Evolutionary conservation across 1,139 yeast genomes (phyloP).

Genomic region (Petasospora fabianii): DNA sequence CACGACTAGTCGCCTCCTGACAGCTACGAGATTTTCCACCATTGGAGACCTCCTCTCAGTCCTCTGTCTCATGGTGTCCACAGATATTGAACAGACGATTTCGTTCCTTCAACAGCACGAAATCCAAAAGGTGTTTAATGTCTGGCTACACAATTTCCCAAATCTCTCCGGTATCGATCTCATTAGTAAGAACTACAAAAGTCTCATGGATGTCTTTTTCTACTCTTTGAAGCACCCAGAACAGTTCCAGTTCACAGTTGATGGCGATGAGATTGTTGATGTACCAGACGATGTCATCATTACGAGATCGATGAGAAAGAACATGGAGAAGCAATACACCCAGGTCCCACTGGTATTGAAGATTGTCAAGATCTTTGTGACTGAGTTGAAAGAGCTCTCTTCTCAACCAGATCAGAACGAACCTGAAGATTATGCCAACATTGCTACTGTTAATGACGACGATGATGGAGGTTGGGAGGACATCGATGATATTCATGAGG

Average conservation of each 20-base stretch:
- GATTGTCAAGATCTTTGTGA: conserved; percentile 64
- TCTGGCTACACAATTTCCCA: conserved; percentile 83
- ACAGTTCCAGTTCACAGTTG: conserved; percentile 50
- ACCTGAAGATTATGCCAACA: conserved; percentile 11
- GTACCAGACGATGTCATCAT: conserved; percentile 61
- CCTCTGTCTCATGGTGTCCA: conserved; percentile 65
- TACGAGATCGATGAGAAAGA: conserved; percentile 79
- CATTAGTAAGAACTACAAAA: conserved; percentile 66
- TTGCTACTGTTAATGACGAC: conserved; percentile 28
- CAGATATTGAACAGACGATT: conserved; percentile 59
- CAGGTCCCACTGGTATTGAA: conserved; percentile 67
- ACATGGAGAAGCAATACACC: conserved; percentile 46
- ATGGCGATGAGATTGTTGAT: conserved; percentile 57
- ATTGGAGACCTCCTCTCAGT: conserved; percentile 75
- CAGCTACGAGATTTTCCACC: conserved; percentile 67
- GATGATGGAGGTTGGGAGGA: conserved; percentile 81
- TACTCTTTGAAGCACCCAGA: conserved; percentile 34
- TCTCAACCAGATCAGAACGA: conserved; percentile 33
- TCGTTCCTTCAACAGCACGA: conserved; percentile 48
- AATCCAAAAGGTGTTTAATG: conserved; percentile 47
- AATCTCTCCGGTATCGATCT: conserved; percentile 69
- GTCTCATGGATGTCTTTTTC: conserved; percentile 62
- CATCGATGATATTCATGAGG: conserved; percentile 45
- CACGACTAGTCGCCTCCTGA: conserved; percentile 59
- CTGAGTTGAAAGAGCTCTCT: conserved; percentile 64